Evolutionary conservation across 2,329 filamentous ascomycete genomes (phyloP).

Genomic region (Fusarium buharicum): DNA sequence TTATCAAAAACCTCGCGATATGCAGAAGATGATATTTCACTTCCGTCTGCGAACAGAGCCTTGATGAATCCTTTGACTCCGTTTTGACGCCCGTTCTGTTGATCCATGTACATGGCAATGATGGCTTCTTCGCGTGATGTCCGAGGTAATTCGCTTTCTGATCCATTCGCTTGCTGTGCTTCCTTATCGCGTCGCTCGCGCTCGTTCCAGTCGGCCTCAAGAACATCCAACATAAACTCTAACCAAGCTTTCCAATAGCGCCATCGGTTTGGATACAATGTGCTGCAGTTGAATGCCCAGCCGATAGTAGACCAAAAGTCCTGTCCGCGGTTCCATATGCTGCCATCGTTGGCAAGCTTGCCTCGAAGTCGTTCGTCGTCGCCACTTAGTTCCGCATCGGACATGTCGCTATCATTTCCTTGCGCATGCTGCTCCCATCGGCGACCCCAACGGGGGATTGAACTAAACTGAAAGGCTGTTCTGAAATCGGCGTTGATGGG

Average conservation of each 20-base stretch:
- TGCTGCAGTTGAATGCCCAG: conserved; percentile 93
- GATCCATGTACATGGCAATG: conserved; percentile 67
- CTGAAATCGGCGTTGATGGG: conserved; percentile 75
- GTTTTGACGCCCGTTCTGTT: conserved; percentile 57
- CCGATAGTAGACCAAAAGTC: conserved; percentile 92
- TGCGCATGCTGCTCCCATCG: conserved; percentile 51
- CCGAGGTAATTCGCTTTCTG: conserved; percentile 38
- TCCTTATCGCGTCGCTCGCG: conserved; percentile 61
- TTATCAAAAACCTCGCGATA: conserved; percentile 75
- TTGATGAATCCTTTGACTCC: conserved; percentile 67
- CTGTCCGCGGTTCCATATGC: conserved; percentile 78
- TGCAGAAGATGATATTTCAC: conserved; percentile 60
- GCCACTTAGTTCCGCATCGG: conserved; percentile 55
- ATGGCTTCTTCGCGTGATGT: conserved; percentile 64
- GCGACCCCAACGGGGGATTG: conserved; percentile 46
- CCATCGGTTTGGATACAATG: conserved; percentile 79
- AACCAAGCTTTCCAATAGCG: conserved; percentile 84
- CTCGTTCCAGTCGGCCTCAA: conserved; percentile 76
- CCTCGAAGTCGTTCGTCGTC: conserved; percentile 66
- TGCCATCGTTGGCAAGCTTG: conserved; percentile 70
- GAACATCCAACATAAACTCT: conserved; percentile 78
- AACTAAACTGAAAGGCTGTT: conserved; percentile 76
- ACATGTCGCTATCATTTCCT: conserved; percentile 56
- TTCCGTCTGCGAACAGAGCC: conserved; percentile 75
- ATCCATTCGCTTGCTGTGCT: conserved; percentile 37